Percentiles rank a stretch among this genome's conserved stretches.
Evolutionary conservation across 768 basidiomycete species (phyloP).

Genomic region (Lepiota venenata): DNA sequence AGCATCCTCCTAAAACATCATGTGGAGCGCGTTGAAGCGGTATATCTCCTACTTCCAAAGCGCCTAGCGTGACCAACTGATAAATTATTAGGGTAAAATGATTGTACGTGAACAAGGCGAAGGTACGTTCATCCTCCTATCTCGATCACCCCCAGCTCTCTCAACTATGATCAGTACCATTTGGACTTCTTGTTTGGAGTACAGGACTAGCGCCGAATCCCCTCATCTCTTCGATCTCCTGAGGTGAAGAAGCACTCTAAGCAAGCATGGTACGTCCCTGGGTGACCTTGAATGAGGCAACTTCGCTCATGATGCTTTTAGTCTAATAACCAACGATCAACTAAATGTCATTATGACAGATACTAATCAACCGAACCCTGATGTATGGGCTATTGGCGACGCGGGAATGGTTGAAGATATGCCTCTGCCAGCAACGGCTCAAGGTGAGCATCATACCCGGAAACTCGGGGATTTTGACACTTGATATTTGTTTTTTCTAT

Average conservation of each 20-base stretch:
- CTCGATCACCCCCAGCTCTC: neutral
- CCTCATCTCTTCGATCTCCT: conserved; percentile 55
- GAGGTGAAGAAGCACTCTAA: conserved; percentile 60
- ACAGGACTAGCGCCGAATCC: conserved; percentile 86
- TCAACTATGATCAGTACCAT: conserved; percentile 49
- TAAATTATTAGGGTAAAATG: conserved; percentile 49
- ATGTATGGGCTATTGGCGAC: conserved; percentile 85
- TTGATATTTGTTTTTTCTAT: neutral
- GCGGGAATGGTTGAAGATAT: conserved; percentile 56
- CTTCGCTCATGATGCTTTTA: conserved; percentile 13
- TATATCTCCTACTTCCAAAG: conserved; percentile 20
- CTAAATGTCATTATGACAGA: conserved; percentile 59
- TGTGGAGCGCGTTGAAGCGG: conserved; percentile 65
- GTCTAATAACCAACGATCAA: conserved; percentile 46
- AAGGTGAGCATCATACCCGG: conserved; percentile 41
- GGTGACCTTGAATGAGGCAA: neutral
- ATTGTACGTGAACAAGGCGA: conserved; percentile 70
- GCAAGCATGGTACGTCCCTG: conserved; percentile 42
- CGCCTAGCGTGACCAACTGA: neutral
- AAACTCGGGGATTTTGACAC: conserved; percentile 6
- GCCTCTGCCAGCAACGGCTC: conserved; percentile 79
- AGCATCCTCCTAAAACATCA: conserved; percentile 68
- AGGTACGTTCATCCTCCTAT: conserved; percentile 35
- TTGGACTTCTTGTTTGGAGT: conserved; percentile 85
- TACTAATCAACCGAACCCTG: conserved; percentile 46